These are phyloP conservation scores for Rutstroemia sydowiana DNA, from an alignment of 2,329 filamentous ascomycete genomes.

Conservation along the genomic window DNA sequence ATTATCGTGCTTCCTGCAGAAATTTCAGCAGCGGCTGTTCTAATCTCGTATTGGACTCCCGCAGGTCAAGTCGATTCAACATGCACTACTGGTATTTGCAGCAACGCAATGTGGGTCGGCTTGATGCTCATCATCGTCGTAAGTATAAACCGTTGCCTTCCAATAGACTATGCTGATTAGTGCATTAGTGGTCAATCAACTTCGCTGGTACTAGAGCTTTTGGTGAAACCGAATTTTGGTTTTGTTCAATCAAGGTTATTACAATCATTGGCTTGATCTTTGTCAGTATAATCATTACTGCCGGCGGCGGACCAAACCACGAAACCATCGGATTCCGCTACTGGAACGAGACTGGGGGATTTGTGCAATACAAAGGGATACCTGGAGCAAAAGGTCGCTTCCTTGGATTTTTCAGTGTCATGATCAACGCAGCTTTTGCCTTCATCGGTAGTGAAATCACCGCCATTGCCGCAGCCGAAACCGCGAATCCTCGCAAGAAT, in stretches of 20 bases:
- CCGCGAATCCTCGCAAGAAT: conserved; percentile 42
- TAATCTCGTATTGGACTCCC: too few species aligned
- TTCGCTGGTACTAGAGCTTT: conserved; percentile 42
- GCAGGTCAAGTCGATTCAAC: too few species aligned
- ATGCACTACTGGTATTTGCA: too few species aligned
- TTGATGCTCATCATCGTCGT: conserved; percentile 62
- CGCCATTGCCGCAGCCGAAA: conserved; percentile 49
- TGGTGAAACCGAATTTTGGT: conserved; percentile 47
- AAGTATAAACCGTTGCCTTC: too few species aligned
- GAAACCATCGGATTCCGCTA: conserved; percentile 43
- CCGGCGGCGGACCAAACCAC: conserved; percentile 57
- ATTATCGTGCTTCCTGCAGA: too few species aligned
- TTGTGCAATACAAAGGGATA: conserved; percentile 56
- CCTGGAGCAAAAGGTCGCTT: conserved; percentile 52
- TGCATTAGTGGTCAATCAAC: conserved; percentile 60
- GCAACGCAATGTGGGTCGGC: too few species aligned
- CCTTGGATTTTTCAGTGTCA: conserved; percentile 39
- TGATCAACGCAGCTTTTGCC: conserved; percentile 39
- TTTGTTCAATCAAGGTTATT: conserved; percentile 60
- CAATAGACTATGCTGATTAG: too few species aligned
- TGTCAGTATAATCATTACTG: conserved; percentile 54
- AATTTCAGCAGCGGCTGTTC: conserved; percentile 70
- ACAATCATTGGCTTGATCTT: conserved; percentile 61
- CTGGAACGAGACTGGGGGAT: conserved; percentile 39
- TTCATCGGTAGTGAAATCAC: conserved; percentile 46